Base-by-base conservation (phyloP, 371 early-diverging fungal species). In the Phascolomyces articulosus region DNA sequence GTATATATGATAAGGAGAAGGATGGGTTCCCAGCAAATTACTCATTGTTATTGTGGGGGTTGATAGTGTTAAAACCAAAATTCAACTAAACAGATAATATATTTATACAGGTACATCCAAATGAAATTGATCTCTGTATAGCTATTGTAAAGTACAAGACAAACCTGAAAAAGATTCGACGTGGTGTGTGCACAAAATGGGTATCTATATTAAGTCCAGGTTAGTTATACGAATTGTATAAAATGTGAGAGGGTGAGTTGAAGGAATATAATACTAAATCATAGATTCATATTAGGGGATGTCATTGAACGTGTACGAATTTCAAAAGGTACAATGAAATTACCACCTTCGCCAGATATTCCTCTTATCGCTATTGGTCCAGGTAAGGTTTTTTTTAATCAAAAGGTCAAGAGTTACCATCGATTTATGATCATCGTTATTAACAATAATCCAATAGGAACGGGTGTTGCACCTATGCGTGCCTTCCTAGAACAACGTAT, bases 391-490 rank as follows among this genome's bases (percentile, higher is more conserved):
- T n/a, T 3, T 44, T 18, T n/a, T n/a, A n/a, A n/a, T n/a, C n/a
- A n/a, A n/a, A n/a, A n/a, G n/a, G n/a, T n/a, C n/a, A n/a, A n/a
- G n/a, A n/a, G n/a, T n/a, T n/a, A n/a, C n/a, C n/a, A 4, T 38
- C 29, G 9, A 27, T 47, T 29, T 13, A n/a, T 63, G 16, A 44
- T 44, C 15, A 44, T 44, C 11, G 11, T 34, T 34, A 34, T 11
- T 34, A 44, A n/a, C 16, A 44, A 13, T 44, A 44, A 4, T 55
- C 2, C 48, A 6, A 20, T 28, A 86, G 94, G 95, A 3, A 92
- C 94, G 4, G 96, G 96, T 20, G 83, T 97, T 28, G 95, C 97
- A 2, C 96, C 97, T 2, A 95, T 97, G 91, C 76, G 93, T 47
- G 79, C 93, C 23, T 88, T 97, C 55, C 55, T 96, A n/a, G 83